A percentile compares a stretch with the other conserved stretches of the same genome.
phyloP scores from a whole-genome alignment of 257 asterid genomes.

The Capsicum rhomboideum region DNA sequence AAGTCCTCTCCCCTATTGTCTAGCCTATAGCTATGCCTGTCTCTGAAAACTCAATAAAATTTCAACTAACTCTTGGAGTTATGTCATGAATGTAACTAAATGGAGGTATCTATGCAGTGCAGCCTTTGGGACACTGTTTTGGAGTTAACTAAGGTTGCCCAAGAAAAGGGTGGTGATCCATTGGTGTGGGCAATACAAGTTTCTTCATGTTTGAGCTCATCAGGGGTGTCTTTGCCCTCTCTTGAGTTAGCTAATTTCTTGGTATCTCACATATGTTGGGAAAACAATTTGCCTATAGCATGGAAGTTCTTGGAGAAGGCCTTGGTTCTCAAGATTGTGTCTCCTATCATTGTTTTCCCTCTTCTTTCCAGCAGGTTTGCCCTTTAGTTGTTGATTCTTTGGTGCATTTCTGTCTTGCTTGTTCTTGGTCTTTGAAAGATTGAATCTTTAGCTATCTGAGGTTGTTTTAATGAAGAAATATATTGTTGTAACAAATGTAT shows the following conservation, averaged over 20 bases:
- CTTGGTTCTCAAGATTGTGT: slow-evolving; percentile 62
- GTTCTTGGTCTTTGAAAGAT: not conserved
- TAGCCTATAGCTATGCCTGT: not conserved
- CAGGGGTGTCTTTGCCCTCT: slow-evolving; percentile 64
- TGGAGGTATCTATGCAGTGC: slow-evolving; percentile 40
- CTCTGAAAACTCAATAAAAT: not conserved
- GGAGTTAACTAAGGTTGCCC: slow-evolving; percentile 67
- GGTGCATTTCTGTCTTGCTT: not conserved
- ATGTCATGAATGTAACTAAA: slow-evolving; percentile 20
- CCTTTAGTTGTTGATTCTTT: not conserved
- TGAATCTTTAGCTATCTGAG: not conserved
- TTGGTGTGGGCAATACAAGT: slow-evolving; percentile 69
- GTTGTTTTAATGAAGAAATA: not conserved
- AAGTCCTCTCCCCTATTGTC: not conserved
- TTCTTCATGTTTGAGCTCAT: slow-evolving; percentile 59
- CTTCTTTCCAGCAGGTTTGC: slow-evolving; percentile 69
- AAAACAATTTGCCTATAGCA: slow-evolving; percentile 73
- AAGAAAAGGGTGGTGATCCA: slow-evolving; percentile 72
- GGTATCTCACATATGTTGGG: slow-evolving; percentile 90
- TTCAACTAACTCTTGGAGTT: not conserved
- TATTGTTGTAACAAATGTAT: not conserved
- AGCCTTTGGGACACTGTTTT: slow-evolving; percentile 53
- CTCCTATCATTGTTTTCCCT: slow-evolving; percentile 69
- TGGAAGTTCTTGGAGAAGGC: slow-evolving; percentile 95
- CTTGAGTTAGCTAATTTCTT: slow-evolving; percentile 54